Evolutionary conservation across 495 filamentous ascomycete species (phyloP).

Genomic region (Articulospora tetracladia): DNA sequence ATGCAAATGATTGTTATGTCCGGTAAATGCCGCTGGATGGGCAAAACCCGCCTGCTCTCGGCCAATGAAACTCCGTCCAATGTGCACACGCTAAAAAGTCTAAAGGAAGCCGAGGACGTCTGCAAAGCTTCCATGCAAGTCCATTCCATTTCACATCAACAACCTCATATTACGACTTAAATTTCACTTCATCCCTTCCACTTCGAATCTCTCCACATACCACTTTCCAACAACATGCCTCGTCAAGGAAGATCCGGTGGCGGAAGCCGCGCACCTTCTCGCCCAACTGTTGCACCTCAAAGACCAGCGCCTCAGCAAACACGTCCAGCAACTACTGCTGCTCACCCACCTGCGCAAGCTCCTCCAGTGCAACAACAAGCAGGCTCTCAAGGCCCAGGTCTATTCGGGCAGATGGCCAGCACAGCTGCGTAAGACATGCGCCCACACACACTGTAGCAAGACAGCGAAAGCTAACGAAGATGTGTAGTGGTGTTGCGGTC

Average conservation of each 20-base stretch:
- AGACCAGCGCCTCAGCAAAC: conserved; percentile 59
- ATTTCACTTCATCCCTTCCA: neutral
- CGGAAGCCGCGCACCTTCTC: conserved; percentile 58
- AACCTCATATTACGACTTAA: neutral
- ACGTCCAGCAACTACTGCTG: conserved; percentile 62
- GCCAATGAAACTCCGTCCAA: conserved; percentile 2
- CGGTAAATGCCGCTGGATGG: neutral
- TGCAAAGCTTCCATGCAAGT: neutral
- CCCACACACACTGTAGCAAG: neutral
- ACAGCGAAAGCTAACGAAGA: conserved; percentile 6
- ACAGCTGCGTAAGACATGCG: conserved; percentile 68
- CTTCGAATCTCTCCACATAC: neutral
- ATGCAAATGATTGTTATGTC: neutral
- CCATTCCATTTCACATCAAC: neutral
- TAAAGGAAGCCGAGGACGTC: conserved; percentile 10
- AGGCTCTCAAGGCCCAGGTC: conserved; percentile 59
- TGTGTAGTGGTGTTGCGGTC: conserved; percentile 82
- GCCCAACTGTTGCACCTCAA: conserved; percentile 62
- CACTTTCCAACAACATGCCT: conserved; percentile 54
- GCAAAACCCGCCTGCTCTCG: neutral
- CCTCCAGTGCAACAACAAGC: conserved; percentile 27
- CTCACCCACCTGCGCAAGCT: conserved; percentile 40
- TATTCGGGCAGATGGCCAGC: conserved; percentile 83
- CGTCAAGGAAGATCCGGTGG: conserved; percentile 66
- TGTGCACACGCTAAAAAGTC: conserved; percentile 5